Percentiles rank a stretch among this genome's conserved stretches.
phyloP scores from a whole-genome alignment of 805 yeast genomes.

The Starmerella asiatica region DNA sequence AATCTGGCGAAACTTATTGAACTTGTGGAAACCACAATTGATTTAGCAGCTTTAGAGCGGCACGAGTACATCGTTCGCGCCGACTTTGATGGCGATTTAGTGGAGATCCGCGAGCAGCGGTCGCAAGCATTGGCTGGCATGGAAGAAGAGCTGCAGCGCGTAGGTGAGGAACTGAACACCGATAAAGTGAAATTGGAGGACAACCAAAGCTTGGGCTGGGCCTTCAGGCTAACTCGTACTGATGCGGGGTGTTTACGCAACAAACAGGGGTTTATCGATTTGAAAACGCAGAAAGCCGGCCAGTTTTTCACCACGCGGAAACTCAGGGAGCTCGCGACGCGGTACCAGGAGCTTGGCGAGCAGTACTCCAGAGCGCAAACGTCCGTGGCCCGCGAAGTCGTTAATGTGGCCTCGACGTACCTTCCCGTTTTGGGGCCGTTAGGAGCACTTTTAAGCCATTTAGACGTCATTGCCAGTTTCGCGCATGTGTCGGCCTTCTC shows the following conservation, averaged over 20 bases:
- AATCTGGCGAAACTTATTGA: conserved; percentile 61
- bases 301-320: conserved; percentile 71
- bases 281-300: conserved; percentile 91
- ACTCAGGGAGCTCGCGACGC: conserved; percentile 45
- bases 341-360: conserved; percentile 43
- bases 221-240: conserved; percentile 76
- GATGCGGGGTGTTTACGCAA: conserved; percentile 72
- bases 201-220: conserved; percentile 85
- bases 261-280: conserved; percentile 48
- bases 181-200: conserved; percentile 84
- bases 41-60: conserved; percentile 64
- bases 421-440: conserved; percentile 62
- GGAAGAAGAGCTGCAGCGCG: conserved; percentile 43
- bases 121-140: conserved; percentile 44
- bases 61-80: conserved; percentile 79
- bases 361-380: conserved; percentile 67
- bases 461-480: conserved; percentile 76
- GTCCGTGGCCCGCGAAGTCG: conserved; percentile 68
- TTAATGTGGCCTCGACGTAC: conserved; percentile 68
- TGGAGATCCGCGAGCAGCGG: conserved; percentile 44
- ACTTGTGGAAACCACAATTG: conserved; percentile 84
- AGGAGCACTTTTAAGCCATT: conserved; percentile 47
- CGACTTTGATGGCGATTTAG: conserved; percentile 71
- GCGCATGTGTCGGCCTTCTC: conserved; percentile 77
- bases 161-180: conserved; percentile 61